These are phyloP conservation scores for Maudiozyma bulderi DNA, from an alignment of 805 yeast species.

Conservation along the genomic window DNA sequence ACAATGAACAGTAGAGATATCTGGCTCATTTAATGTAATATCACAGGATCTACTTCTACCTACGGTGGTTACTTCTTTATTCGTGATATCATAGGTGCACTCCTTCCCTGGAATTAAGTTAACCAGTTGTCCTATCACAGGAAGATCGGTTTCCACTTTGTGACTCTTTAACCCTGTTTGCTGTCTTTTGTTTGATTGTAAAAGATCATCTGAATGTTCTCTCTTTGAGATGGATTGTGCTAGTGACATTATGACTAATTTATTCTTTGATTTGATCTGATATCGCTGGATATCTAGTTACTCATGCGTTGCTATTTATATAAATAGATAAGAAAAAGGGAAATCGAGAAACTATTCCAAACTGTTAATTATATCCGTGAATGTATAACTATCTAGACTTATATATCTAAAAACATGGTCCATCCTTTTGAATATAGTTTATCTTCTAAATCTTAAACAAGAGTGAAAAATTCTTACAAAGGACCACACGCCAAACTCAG, in stretches of 20 bases:
- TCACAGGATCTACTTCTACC: slow-evolving; percentile 59
- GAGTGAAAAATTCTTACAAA: too few species aligned
- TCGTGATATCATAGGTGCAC: slow-evolving; percentile 24
- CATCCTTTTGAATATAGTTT: too few species aligned
- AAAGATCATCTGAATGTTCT: slow-evolving; percentile 10
- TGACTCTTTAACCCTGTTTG: slow-evolving; percentile 4
- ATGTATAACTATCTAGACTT: too few species aligned
- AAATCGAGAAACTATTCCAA: background rate
- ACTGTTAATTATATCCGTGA: too few species aligned
- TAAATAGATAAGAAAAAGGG: background rate
- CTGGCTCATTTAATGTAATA: slow-evolving; percentile 41
- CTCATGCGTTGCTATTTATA: background rate
- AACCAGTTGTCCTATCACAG: slow-evolving; percentile 14
- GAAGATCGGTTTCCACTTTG: background rate
- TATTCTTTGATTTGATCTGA: background rate
- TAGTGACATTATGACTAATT: background rate
- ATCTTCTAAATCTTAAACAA: too few species aligned
- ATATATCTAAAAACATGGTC: too few species aligned
- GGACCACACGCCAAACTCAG: too few species aligned
- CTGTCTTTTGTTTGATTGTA: slow-evolving; percentile 10
- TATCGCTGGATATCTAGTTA: too few species aligned
- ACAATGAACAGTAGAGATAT: slow-evolving; percentile 61
- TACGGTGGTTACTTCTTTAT: slow-evolving; percentile 29
- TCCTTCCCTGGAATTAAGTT: slow-evolving; percentile 28
- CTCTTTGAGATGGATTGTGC: slow-evolving; percentile 7